phyloP scores from a whole-genome alignment of 1,139 yeast species.

The Chernovozyma sophiae-reginae region DNA sequence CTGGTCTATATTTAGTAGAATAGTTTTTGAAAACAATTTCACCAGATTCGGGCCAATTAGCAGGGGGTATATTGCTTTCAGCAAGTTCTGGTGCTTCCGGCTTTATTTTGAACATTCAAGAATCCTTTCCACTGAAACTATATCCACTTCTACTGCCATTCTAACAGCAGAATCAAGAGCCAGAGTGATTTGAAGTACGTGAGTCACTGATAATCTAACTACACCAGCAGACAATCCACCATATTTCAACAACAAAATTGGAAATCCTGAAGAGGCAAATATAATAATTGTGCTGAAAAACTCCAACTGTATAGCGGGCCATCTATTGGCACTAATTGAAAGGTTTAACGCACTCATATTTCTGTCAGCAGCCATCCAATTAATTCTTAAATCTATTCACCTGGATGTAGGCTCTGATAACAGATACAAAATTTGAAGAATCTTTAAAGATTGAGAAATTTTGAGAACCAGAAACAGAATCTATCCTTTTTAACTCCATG shows the following conservation, averaged over 20 bases:
- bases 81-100: slow-evolving; percentile 50
- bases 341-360: slow-evolving; percentile 60
- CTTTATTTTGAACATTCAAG: slow-evolving; percentile 59
- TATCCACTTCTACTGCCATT: slow-evolving; percentile 68
- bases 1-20: slow-evolving; percentile 52
- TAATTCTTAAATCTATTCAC: slow-evolving; percentile 48
- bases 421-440: slow-evolving; percentile 55
- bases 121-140: slow-evolving; percentile 74
- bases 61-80: slow-evolving; percentile 18
- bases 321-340: slow-evolving; percentile 57
- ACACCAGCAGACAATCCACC: slow-evolving; percentile 55
- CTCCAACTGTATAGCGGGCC: slow-evolving; percentile 70
- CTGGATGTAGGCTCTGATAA: slow-evolving; percentile 56
- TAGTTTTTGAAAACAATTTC: slow-evolving; percentile 52
- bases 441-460: slow-evolving; percentile 64
- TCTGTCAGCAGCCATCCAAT: slow-evolving; percentile 57
- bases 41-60: slow-evolving; percentile 62
- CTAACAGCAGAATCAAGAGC: slow-evolving; percentile 60
- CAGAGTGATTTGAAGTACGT: slow-evolving; percentile 62
- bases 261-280: slow-evolving; percentile 53
- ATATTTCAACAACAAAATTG: slow-evolving; percentile 29
- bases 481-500: slow-evolving; percentile 10
- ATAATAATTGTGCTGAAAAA: slow-evolving; percentile 64
- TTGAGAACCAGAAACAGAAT: slow-evolving; percentile 41
- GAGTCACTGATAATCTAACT: slow-evolving; percentile 71